Percentiles rank a stretch among this genome's conserved stretches.
Evolutionary conservation across 1,139 yeast genomes (phyloP).

Genomic region (Blastobotrys indianensis): DNA sequence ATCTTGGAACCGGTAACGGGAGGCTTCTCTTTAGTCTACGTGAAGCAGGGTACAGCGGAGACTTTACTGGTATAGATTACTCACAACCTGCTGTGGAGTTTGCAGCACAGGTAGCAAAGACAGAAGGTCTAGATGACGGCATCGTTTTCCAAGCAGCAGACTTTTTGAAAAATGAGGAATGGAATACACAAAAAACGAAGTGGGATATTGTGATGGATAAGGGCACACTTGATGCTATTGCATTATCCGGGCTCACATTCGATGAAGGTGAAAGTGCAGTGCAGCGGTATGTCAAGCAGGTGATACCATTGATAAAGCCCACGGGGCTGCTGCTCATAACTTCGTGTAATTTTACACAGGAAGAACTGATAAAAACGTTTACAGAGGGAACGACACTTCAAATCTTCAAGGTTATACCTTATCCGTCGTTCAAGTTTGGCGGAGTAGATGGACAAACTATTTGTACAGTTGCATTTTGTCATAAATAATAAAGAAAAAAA

Average conservation of each 20-base stretch:
- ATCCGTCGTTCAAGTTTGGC: slow-evolving; percentile 82
- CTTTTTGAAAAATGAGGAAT: slow-evolving; percentile 29
- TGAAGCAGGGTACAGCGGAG: slow-evolving; percentile 48
- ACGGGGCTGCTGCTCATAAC: slow-evolving; percentile 55
- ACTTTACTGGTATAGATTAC: slow-evolving; percentile 75
- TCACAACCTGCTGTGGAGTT: slow-evolving; percentile 71
- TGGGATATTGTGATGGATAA: slow-evolving; percentile 82
- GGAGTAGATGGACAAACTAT: slow-evolving; percentile 84
- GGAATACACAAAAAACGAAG: slow-evolving; percentile 37
- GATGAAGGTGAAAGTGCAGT: slow-evolving; percentile 44
- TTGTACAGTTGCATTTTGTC: slow-evolving; percentile 69
- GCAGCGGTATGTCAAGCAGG: slow-evolving; percentile 58
- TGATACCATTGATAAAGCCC: slow-evolving; percentile 51
- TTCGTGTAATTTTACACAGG: slow-evolving; percentile 89
- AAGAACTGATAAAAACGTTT: slow-evolving; percentile 56
- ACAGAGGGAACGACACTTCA: slow-evolving; percentile 40
- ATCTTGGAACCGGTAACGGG: slow-evolving; percentile 95
- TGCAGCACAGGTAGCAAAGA: slow-evolving; percentile 52
- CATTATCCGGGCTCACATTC: slow-evolving; percentile 58
- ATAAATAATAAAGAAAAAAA: slow-evolving; percentile 1
- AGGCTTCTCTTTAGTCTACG: slow-evolving; percentile 72
- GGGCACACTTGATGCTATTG: slow-evolving; percentile 96
- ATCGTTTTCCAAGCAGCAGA: slow-evolving; percentile 47
- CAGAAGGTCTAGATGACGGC: slow-evolving; percentile 35
- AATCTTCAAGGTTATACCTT: slow-evolving; percentile 59